Base-by-base conservation (phyloP, 225 moss, liverwort and hornwort genomes). In the Straminergon stramineum region DNA sequence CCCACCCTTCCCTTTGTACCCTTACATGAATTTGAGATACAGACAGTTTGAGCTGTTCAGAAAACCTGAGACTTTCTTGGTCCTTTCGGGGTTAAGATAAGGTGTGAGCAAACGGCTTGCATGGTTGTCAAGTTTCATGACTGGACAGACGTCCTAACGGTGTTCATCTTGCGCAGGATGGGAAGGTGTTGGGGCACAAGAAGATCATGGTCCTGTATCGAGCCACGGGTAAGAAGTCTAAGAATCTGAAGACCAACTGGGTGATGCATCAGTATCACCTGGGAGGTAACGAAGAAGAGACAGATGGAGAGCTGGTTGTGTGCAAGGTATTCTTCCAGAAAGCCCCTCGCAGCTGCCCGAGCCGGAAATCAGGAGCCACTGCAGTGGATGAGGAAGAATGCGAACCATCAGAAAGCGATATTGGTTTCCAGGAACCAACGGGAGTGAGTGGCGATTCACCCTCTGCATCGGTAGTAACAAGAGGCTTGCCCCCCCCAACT, bases 321-420 rank as follows among this genome's bases (percentile, higher is more conserved):
- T 98, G 98, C 92, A 98, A 98, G 94, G 97, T 98, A 6, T 98
- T 98, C 77, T 97, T 92, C 60, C 98, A 98, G 84, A 98, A 95
- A 87, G 96, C 96, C 43, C 97, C 98, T 51, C 95, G 98, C 43
- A 96, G 95, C 81, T 97, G 97, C 90, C 97, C 95, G 58, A 95
- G 97, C 60, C 95, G 95, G 85, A 95, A 93, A 91, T 76, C 84
- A 79, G 91, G 89, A 78, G 85, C 84, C n/a, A n/a, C 70, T 81
- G 91, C 93, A 22, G 75, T 87, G 86, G 95, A 94, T 21, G 95
- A 92, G 86, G 96, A 94, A 82, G 98, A 97, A 61, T 91, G 92
- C 35, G 94, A 96, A 57, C 92, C 88, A 22, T 92, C 94, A 28
- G 94, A 94, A 53, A 90, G 93, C 70, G 95, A 95, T 27, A 79